These are phyloP conservation scores for Prunus kanzakura DNA, from an alignment of 306 rosid genomes.

Conservation along the genomic window DNA sequence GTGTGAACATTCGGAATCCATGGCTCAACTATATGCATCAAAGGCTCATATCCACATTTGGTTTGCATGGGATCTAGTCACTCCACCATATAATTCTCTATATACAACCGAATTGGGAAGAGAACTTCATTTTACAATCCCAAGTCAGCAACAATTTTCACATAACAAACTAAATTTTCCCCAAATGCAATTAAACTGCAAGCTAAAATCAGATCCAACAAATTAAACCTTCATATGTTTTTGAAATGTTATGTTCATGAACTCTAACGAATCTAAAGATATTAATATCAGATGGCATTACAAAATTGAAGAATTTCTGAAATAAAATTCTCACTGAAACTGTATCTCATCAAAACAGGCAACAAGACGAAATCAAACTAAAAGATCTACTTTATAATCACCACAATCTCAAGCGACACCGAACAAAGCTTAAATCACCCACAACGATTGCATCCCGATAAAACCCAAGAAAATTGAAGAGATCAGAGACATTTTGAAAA, in stretches of 20 bases:
- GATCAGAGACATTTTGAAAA: not conserved
- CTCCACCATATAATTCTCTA: not conserved
- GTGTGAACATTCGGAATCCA: not conserved
- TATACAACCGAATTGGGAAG: not conserved
- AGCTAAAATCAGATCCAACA: conserved; percentile 9
- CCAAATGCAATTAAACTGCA: not conserved
- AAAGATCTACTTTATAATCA: not conserved
- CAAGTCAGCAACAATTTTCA: not conserved
- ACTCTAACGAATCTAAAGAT: not conserved
- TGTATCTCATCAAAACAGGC: not conserved
- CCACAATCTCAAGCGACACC: not conserved
- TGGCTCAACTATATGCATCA: not conserved
- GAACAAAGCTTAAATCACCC: not conserved
- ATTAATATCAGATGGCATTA: not conserved
- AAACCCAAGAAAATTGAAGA: not conserved
- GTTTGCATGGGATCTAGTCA: not conserved
- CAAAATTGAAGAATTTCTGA: not conserved
- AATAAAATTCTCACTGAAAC: not conserved
- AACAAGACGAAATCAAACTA: not conserved
- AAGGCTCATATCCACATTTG: not conserved
- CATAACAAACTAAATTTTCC: not conserved
- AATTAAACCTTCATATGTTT: not conserved
- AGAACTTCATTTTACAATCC: not conserved
- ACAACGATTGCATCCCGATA: not conserved
- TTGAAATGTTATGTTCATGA: not conserved